Conservation (phyloP, 495 filamentous ascomycete species). For the Penicillium riverlandense region DNA sequence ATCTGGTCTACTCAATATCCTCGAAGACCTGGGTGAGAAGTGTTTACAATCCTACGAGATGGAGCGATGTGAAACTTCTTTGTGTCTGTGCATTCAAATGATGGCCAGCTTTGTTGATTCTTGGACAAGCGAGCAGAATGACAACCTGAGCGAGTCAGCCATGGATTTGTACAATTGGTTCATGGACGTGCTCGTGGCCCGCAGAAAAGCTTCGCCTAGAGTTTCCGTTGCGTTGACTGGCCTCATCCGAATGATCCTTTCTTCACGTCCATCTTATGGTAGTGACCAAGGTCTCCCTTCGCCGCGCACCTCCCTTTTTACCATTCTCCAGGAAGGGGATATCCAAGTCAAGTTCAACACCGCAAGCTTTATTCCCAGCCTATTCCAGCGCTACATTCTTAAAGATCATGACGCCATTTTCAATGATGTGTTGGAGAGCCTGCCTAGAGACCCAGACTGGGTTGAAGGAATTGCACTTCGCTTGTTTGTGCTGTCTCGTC, state of each 20-base stretch:
- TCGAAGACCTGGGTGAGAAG: conserved; percentile 48
- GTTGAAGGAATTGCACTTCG: conserved; percentile 81
- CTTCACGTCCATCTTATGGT: conserved; percentile 56
- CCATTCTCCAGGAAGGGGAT: conserved; percentile 57
- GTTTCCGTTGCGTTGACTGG: conserved; percentile 59
- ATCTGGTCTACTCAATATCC: conserved; percentile 33
- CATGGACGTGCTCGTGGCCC: conserved; percentile 54
- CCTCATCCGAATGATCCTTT: conserved; percentile 61
- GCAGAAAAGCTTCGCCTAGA: conserved; percentile 55
- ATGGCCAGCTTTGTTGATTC: conserved; percentile 56
- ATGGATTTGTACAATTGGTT: conserved; percentile 78
- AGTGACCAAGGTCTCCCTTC: conserved; percentile 50
- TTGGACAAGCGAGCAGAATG: conserved; percentile 51
- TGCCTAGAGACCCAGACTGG: conserved; percentile 65
- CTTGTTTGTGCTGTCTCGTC: conserved; percentile 61
- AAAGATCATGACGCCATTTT: conserved; percentile 77
- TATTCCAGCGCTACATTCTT: conserved; percentile 74
- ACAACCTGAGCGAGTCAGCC: conserved; percentile 53
- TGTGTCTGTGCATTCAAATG: conserved; percentile 61
- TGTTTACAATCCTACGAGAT: conserved; percentile 58
- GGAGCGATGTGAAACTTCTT: conserved; percentile 69
- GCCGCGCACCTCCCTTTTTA: conserved; percentile 66
- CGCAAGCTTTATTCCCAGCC: conserved; percentile 55
- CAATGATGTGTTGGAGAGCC: conserved; percentile 61
- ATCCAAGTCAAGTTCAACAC: conserved; percentile 71